Evolutionary conservation across 1,284 basidiomycete species (phyloP).

Genomic region (Violaceomyces palustris): DNA sequence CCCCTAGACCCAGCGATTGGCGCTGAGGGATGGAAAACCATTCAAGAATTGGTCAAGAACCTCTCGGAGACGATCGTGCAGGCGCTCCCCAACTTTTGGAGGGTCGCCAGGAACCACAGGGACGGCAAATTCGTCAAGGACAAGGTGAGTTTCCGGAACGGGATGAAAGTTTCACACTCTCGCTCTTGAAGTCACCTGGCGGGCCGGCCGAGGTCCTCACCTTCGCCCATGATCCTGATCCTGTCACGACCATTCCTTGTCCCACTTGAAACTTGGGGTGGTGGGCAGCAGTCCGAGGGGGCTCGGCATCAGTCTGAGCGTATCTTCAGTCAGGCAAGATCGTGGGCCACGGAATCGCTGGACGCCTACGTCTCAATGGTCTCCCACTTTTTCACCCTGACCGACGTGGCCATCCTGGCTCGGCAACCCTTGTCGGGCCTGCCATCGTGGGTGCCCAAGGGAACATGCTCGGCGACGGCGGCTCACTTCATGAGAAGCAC

Average conservation of each 20-base stretch:
- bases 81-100: slow-evolving; percentile 86
- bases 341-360: slow-evolving; percentile 86
- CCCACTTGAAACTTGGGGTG: no score
- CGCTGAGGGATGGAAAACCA: slow-evolving; percentile 65
- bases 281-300: background rate
- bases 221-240: no score
- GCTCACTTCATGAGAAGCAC: slow-evolving; percentile 74
- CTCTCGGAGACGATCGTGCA: slow-evolving; percentile 58
- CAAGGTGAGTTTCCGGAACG: no score
- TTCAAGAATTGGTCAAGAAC: slow-evolving; percentile 61
- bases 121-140: slow-evolving; percentile 56
- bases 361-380: slow-evolving; percentile 79
- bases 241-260: no score
- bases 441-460: slow-evolving; percentile 67
- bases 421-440: slow-evolving; percentile 56
- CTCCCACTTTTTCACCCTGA: slow-evolving; percentile 83
- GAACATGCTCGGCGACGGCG: slow-evolving; percentile 76
- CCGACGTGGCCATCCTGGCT: slow-evolving; percentile 63
- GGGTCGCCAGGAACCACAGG: slow-evolving; percentile 80
- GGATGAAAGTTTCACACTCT: no score
- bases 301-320: no score
- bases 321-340: slow-evolving; percentile 75
- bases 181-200: no score
- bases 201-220: no score
- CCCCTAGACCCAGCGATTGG: no score